A percentile compares a stretch with the other conserved stretches of the same genome.
phyloP scores from a whole-genome alignment of 768 basidiomycete genomes.

The Rhizopogon roseolus region DNA sequence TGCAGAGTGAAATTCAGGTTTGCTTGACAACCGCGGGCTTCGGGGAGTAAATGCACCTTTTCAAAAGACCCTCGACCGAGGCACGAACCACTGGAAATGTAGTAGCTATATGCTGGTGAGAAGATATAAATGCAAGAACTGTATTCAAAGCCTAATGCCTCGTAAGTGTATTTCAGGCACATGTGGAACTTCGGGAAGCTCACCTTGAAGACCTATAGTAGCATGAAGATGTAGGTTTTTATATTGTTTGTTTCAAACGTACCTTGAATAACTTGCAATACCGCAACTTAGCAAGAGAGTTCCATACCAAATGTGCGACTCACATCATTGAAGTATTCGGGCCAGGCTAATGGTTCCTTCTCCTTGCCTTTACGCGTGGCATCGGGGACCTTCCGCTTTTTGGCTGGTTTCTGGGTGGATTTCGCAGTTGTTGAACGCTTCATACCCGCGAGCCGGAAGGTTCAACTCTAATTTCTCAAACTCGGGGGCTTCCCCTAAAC shows the following conservation, averaged over 20 bases:
- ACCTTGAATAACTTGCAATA: conserved; percentile 56
- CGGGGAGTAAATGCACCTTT: conserved; percentile 43
- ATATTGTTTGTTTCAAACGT: conserved; percentile 1
- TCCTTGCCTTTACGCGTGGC: conserved; percentile 16
- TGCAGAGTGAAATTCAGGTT: conserved; percentile 22
- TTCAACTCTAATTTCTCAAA: neutral
- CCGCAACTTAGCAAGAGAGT: neutral
- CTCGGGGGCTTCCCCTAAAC: neutral
- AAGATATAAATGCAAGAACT: conserved; percentile 82
- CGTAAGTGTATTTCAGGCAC: neutral
- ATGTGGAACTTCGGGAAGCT: neutral
- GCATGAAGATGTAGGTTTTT: neutral
- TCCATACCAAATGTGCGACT: conserved; percentile 1
- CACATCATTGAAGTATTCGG: conserved; percentile 57
- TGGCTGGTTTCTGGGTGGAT: neutral
- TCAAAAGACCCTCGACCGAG: conserved; percentile 78
- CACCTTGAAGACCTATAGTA: conserved; percentile 40
- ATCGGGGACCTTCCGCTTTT: conserved; percentile 11
- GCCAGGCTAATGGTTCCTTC: conserved; percentile 38
- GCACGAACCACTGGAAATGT: conserved; percentile 72
- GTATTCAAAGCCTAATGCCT: conserved; percentile 73
- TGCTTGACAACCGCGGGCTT: neutral
- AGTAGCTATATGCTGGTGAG: conserved; percentile 72
- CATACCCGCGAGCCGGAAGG: conserved; percentile 12
- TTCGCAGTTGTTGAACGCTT: neutral